Base-by-base conservation (phyloP, 371 early-diverging fungal genomes). In the Mucor mucedo region DNA sequence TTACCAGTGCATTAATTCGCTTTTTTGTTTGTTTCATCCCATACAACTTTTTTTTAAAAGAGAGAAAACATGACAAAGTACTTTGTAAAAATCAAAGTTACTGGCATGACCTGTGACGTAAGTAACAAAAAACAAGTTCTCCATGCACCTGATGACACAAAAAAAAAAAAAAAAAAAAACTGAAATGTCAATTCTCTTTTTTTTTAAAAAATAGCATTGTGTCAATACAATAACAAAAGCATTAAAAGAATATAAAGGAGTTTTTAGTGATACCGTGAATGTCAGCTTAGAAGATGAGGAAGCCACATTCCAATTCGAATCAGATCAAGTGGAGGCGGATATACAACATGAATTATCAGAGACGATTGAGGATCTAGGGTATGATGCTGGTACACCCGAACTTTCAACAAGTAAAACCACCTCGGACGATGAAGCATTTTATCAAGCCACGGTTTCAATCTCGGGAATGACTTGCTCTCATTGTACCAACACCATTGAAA, bases 391-490 rank as follows among this genome's bases (percentile, higher is more conserved):
- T 27, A 50, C 48, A 4, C 60, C 60, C 7, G 56, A 55, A 35
- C 54, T 65, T 16, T 45, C 27, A 47, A n/a, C 52, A 56, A 44
- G 44, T 44, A 33, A 38, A 14, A 29, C 5, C 40, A 4, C 44
- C 40, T 13, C 56, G 28, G 35, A 47, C 16, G 44, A 14, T n/a
- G 54, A 50, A 0, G 21, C 21, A 21, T 39, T 30, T 21, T 30
- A 50, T 40, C n/a, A 38, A 57, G 28, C 52, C n/a, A 61, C 65
- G 21, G 58, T 89, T 16, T 44, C 45, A 54, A 78, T 80, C 68
- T 60, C 78, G 54, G 91, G 96, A 40, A 93, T 96, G 95, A 92
- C 94, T 3, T 94, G 95, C 62, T 84, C 93, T 1, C 88, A 90
- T 44, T 95, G 95, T 63, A 88, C 89, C 59, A 82, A 86, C 9